Percentiles rank a stretch among this genome's conserved stretches.
Conservation (phyloP, 164 flowering plant species). For the Malania oleifera region DNA sequence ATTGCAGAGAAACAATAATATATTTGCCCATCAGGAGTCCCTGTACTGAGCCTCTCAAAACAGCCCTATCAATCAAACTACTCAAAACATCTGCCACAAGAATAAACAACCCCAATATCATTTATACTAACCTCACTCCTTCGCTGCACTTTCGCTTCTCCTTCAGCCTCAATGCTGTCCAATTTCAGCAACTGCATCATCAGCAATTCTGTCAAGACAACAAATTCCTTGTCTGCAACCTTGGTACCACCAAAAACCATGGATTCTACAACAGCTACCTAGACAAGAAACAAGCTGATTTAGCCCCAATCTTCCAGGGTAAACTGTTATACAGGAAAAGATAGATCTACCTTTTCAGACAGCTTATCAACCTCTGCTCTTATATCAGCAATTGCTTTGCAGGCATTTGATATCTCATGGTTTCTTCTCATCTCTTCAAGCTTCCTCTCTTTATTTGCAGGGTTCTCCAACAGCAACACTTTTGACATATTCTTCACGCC, state of each 20-base stretch:
- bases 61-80: no score
- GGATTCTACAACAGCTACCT: neutral
- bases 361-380: neutral
- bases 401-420: neutral
- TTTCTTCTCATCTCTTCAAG: neutral
- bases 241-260: neutral
- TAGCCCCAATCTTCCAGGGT: neutral
- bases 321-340: neutral
- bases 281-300: neutral
- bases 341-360: neutral
- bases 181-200: neutral
- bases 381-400: neutral
- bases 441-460: neutral
- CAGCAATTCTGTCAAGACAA: neutral
- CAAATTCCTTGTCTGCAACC: constrained; percentile 1
- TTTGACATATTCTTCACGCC: neutral
- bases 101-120: neutral
- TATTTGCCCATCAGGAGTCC: no score
- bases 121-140: neutral
- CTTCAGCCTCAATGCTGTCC: constrained; percentile 1
- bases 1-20: no score
- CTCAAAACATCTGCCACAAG: no score
- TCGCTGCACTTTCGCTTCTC: neutral
- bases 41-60: no score
- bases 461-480: neutral